Evolutionary conservation across 306 rosid species (phyloP), one percentile per base, ranked within the genome.

Genomic region (Dicorynia guianensis): DNA sequence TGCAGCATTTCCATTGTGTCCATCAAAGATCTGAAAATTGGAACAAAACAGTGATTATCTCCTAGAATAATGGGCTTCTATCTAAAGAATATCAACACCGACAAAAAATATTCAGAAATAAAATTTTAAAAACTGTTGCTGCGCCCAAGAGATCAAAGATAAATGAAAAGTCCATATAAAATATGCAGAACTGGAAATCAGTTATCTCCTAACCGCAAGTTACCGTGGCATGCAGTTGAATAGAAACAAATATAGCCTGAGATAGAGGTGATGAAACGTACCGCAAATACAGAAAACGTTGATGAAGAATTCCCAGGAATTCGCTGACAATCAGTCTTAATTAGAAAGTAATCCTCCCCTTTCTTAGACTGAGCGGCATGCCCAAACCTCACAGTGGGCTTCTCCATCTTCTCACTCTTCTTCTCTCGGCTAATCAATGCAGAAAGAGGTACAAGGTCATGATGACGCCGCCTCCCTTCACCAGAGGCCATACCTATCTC

Each of bases 1-100:
- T 4, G 98, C 98, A 48, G 98, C 97, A 72, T 91, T 92, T 81
- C 98, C 98, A 57, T 95, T 95, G 87, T 95, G 98, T 66, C 98
- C 98, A 75, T 95, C 98, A 89, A 92, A 92, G 77, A 95, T 87
- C 98, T 95, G 87, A 70, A 69, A 75, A 82, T 74, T 46, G 62
- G 53, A 55, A 72, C 38, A 79, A 69, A 83, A 12, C 58, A 57
- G 76, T 52, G 40, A 72, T 50, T 55, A 73, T 72, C 52, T 53
- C 40, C 52, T n/a, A 25, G 47, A 44, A 71, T 53, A 56, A 67
- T 33, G 64, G 58, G 30, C 30, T 25, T 25, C 30, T 25, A 25
- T 25, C 2, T 25, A 63, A 78, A 78, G 10, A 71, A 79, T 62
- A 69, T 25, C 57, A 72, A 54, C 9, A 40, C 49, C 44, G 65